Evolutionary conservation across 805 yeast species (phyloP).

Genomic region (Candida jianshihensis): DNA sequence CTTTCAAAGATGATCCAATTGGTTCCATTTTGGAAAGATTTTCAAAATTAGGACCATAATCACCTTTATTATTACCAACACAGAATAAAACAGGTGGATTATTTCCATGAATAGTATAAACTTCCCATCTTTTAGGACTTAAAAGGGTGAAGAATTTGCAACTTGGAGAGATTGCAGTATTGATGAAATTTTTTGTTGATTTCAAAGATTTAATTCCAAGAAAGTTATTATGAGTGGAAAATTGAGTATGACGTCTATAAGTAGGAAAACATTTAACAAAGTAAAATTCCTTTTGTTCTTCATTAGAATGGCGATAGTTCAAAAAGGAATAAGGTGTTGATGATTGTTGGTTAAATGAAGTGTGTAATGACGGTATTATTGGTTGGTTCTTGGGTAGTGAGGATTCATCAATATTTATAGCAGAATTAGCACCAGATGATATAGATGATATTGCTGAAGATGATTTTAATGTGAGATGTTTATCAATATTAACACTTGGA

Average conservation of each 20-base stretch:
- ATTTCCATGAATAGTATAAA: constrained; percentile 46
- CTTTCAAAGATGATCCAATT: neutral
- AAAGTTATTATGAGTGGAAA: constrained; percentile 45
- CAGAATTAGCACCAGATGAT: no score
- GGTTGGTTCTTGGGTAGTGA: neutral
- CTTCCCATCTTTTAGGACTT: constrained; percentile 66
- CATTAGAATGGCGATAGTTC: no score
- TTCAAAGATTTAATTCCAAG: constrained; percentile 35
- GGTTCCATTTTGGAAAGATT: constrained; percentile 23
- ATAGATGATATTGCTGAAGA: no score
- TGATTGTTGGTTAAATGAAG: constrained; percentile 3
- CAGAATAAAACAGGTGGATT: constrained; percentile 50
- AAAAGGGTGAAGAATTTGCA: constrained; percentile 59
- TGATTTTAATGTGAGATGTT: no score
- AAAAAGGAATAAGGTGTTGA: neutral
- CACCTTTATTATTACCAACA: constrained; percentile 65
- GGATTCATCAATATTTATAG: no score
- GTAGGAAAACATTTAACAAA: constrained; percentile 80
- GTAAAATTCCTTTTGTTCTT: constrained; percentile 48
- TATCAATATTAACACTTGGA: no score
- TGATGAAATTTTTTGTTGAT: constrained; percentile 34
- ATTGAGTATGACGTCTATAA: constrained; percentile 55
- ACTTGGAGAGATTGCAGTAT: constrained; percentile 59
- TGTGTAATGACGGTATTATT: constrained; percentile 1
- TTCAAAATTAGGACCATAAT: constrained; percentile 49